Evolutionary conservation across 768 basidiomycete species (phyloP), one percentile per base, ranked within the genome.

Genomic region (Baorangia bicolor): DNA sequence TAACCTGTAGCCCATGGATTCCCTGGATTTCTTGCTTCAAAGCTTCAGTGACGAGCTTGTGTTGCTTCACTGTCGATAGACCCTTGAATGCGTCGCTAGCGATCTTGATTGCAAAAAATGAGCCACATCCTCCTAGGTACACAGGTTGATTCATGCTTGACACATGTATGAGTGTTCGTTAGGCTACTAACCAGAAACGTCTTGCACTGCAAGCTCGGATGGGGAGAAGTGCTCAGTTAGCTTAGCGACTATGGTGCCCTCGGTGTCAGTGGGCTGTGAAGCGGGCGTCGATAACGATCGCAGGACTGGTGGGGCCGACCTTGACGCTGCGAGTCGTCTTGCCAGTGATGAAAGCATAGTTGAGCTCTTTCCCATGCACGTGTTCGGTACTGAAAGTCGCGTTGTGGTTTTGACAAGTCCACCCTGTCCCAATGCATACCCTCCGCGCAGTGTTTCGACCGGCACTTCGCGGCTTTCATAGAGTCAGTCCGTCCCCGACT

Each of bases 1-100:
- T 53, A 57, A 93, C 96, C 80, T 98, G 95, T 27, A 99, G 73
- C 5, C 97, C 97, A 69, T 99, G 97, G 49, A 98, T 95, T 13
- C 81, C 86, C 64, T 84, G 82, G 45, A 99, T 93, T 69, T 98
- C 97, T 64, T 87, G 77, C 74, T 95, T 94, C 59, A 99, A 74
- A 11, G 82, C 79, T 56, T 92, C 81, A 13, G 89, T 95, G 37
- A 99, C 94, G 28, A 97, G 77, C 56, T 85, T 84, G 72, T 99
- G 97, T 71, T 99, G 97, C 77, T 97, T 95, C 51, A 98, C 85
- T 40, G 85, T 88, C 1, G 90, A 72, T 38, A 98, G 74, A 10
- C 89, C 96, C 60, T 88, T 86, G 79, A 99, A 98, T 2, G 80
- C 80, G n/a, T 83, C 71, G 55, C 92, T 94, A 5, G 89, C 82